Conservation (phyloP, 768 basidiomycete genomes). For the Daedaleopsis sinensis region DNA sequence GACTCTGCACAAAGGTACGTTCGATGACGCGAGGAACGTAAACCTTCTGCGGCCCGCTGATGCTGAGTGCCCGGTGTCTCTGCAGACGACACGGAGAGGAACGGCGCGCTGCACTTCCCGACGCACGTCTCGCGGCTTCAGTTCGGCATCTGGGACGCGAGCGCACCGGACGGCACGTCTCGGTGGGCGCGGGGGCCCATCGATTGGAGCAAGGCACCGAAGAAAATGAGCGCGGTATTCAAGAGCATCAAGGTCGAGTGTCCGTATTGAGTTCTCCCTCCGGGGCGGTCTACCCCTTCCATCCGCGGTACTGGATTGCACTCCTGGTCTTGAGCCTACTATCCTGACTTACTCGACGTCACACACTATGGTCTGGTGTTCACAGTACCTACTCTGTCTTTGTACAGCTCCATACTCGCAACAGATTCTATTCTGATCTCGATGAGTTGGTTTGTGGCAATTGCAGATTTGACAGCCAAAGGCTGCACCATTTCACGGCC, state of each 20-base stretch:
- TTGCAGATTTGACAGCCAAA: too few species aligned
- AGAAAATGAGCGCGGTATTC: slow-evolving; percentile 36
- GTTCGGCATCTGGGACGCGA: slow-evolving; percentile 52
- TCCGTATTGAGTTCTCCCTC: slow-evolving; percentile 13
- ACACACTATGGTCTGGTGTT: too few species aligned
- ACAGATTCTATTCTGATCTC: background rate
- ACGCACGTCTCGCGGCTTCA: slow-evolving; percentile 41
- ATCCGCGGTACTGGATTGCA: too few species aligned
- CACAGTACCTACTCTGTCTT: background rate
- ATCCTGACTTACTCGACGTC: too few species aligned
- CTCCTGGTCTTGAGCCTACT: too few species aligned
- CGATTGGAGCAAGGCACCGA: slow-evolving; percentile 39
- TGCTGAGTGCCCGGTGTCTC: background rate
- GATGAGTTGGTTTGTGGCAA: too few species aligned
- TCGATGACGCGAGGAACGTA: background rate
- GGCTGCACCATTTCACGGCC: too few species aligned
- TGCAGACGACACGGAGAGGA: slow-evolving; percentile 36
- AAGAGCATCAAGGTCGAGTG: slow-evolving; percentile 44
- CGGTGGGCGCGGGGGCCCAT: slow-evolving; percentile 49
- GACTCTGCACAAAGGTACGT: slow-evolving; percentile 33
- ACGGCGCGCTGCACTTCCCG: slow-evolving; percentile 41
- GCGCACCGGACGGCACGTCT: slow-evolving; percentile 42
- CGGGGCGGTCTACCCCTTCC: too few species aligned
- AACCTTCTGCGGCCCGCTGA: background rate
- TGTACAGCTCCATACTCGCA: too few species aligned